Conservation (phyloP, 2,329 filamentous ascomycete species). For the Cordyceps cicadae region DNA sequence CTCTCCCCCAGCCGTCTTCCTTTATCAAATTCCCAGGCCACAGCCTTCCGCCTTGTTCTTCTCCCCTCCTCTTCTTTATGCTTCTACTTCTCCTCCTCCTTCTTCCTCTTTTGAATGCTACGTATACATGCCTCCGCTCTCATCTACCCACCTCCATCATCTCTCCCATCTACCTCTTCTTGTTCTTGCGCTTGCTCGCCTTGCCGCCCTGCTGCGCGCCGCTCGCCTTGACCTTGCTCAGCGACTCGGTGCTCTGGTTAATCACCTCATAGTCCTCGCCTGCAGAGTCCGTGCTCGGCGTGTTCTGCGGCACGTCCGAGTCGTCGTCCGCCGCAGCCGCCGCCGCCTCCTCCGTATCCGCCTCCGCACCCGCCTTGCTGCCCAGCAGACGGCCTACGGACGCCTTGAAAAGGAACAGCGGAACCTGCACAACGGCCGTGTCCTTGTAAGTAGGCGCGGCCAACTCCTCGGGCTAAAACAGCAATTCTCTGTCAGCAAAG, state of each 20-base stretch:
- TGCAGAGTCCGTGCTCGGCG: constrained; percentile 49
- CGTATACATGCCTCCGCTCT: background rate
- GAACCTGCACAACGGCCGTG: constrained; percentile 74
- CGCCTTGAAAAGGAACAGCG: constrained; percentile 60
- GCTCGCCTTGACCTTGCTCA: constrained; percentile 43
- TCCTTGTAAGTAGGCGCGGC: constrained; percentile 67
- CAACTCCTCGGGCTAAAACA: constrained; percentile 66
- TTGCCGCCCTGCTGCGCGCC: constrained; percentile 34
- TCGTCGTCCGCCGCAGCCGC: constrained; percentile 33
- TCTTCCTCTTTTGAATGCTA: constrained; percentile 11
- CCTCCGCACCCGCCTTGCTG: constrained; percentile 24
- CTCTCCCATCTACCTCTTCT: constrained; percentile 40
- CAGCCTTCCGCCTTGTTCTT: background rate
- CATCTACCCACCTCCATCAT: background rate
- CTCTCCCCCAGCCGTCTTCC: too few species aligned
- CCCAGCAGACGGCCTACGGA: constrained; percentile 44
- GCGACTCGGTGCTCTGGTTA: constrained; percentile 51
- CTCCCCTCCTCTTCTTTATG: background rate
- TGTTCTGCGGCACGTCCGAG: constrained; percentile 42
- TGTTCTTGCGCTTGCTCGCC: constrained; percentile 44
- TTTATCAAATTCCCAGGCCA: background rate
- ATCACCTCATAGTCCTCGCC: constrained; percentile 56
- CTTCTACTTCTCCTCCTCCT: background rate
- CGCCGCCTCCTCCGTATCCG: constrained; percentile 25
- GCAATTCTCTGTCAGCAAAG: constrained; percentile 15